Conservation (phyloP, 257 asterid genomes). For the Nicotiana obtusifolia region DNA sequence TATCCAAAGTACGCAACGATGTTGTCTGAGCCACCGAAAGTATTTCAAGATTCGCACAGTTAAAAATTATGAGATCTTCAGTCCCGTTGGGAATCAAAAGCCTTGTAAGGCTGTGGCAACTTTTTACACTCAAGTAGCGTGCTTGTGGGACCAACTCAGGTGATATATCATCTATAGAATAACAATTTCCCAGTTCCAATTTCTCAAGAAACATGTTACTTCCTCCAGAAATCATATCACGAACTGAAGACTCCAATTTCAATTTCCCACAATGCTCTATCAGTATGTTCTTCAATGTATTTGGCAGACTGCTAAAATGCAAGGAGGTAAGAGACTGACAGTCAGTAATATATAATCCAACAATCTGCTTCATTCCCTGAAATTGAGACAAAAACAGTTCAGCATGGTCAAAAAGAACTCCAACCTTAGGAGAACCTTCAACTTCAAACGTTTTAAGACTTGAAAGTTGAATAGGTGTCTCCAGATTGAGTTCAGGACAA, state of each 20-base stretch:
- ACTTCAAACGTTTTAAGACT: neutral
- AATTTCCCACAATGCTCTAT: neutral
- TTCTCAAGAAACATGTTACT: fast-evolving
- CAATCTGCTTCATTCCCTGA: neutral
- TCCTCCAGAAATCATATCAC: neutral
- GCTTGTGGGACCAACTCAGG: neutral
- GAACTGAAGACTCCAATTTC: neutral
- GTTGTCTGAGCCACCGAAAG: neutral
- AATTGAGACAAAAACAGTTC: neutral
- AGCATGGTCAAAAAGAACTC: neutral
- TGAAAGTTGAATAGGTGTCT: neutral
- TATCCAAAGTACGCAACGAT: neutral
- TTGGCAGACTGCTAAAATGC: neutral
- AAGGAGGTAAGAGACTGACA: neutral
- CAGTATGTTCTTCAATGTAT: fast-evolving
- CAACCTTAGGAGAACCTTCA: neutral
- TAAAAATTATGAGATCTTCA: fast-evolving
- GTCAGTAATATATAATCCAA: neutral
- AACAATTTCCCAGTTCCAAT: fast-evolving
- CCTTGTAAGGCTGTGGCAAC: neutral
- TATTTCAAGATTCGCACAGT: neutral
- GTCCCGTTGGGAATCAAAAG: neutral
- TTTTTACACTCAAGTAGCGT: fast-evolving
- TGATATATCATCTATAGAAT: neutral
- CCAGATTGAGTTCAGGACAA: neutral